Evolutionary conservation across 2,329 filamentous ascomycete species (phyloP).

Genomic region (Paraconiothyrium sp.): DNA sequence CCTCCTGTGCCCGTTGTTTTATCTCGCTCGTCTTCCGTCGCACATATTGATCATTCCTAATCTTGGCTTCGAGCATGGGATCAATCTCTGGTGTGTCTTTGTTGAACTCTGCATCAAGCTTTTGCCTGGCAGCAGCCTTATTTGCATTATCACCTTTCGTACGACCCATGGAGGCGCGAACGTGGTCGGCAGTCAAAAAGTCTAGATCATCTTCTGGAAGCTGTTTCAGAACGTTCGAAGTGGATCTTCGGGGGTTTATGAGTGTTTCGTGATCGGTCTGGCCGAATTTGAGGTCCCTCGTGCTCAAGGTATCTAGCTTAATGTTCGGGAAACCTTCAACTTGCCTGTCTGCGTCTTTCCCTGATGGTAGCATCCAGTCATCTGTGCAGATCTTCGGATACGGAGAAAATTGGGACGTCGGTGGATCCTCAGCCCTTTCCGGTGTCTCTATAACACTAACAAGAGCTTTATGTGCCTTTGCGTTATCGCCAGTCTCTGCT

Average conservation of each 20-base stretch:
- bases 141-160: conserved; percentile 28
- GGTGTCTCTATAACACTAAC: background rate
- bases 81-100: conserved; percentile 26
- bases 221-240: conserved; percentile 41
- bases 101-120: conserved; percentile 41
- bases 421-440: background rate
- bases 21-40: conserved; percentile 37
- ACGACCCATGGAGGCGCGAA: conserved; percentile 55
- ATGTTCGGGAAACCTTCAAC: background rate
- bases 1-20: conserved; percentile 20
- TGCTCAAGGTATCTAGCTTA: background rate
- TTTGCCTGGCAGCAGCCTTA: conserved; percentile 29
- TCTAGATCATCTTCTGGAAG: conserved; percentile 53
- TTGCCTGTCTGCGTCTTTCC: background rate
- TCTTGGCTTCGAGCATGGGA: conserved; percentile 34
- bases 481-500: background rate
- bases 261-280: background rate
- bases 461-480: background rate
- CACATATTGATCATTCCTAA: conserved; percentile 42
- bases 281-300: conserved; percentile 7
- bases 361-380: background rate
- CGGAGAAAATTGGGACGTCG: background rate
- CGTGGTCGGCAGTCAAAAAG: conserved; percentile 51
- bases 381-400: conserved; percentile 12
- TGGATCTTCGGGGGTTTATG: conserved; percentile 21